phyloP scores from a whole-genome alignment of 352 stramenopile genomes.

The Globisporangium lucens region DNA sequence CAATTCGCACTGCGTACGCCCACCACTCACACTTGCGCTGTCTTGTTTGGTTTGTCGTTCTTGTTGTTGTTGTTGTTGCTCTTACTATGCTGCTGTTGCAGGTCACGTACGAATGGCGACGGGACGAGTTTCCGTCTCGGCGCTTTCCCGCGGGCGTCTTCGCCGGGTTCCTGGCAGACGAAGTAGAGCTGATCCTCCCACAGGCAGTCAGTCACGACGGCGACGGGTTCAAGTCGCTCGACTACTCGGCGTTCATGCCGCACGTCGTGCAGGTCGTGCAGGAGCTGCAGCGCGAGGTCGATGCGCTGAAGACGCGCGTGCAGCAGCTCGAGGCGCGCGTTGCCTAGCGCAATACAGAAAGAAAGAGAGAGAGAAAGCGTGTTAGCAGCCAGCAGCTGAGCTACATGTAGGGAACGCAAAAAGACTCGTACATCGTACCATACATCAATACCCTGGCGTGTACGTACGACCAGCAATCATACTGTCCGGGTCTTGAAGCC shows the following conservation, averaged over 20 bases:
- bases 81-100: conserved; percentile 14
- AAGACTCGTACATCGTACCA: no score
- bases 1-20: not conserved
- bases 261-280: conserved; percentile 55
- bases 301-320: conserved; percentile 13
- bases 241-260: conserved; percentile 59
- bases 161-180: conserved; percentile 61
- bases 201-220: conserved; percentile 47
- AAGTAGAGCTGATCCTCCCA: conserved; percentile 55
- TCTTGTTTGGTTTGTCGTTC: not conserved
- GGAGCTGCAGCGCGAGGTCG: conserved; percentile 39
- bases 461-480: no score
- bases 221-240: conserved; percentile 46
- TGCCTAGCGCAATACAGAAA: not conserved
- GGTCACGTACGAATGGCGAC: conserved; percentile 52
- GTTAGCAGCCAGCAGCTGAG: not conserved
- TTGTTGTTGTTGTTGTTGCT: not conserved
- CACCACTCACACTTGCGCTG: not conserved
- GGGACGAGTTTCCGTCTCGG: conserved; percentile 37
- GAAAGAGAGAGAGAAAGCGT: not conserved
- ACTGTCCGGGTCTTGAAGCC: no score
- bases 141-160: conserved; percentile 35
- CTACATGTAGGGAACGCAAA: not conserved
- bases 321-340: conserved; percentile 20
- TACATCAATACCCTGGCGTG: no score